phyloP scores from a whole-genome alignment of 345 rosid genomes.

The Salix brachista region DNA sequence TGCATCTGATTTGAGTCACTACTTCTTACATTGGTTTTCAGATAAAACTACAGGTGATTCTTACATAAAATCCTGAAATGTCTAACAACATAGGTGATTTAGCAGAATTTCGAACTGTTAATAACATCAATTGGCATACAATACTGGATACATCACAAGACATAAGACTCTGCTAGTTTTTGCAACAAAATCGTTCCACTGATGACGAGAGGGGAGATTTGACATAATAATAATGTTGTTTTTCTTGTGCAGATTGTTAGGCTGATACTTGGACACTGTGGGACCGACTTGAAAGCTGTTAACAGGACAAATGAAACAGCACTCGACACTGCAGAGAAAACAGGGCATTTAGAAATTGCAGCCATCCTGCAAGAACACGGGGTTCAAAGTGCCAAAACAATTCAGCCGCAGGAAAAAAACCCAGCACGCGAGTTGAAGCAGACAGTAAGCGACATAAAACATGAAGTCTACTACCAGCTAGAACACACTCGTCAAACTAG shows the following conservation, averaged over 20 bases:
- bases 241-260: slow-evolving; percentile 55
- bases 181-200: not conserved
- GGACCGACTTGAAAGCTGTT: slow-evolving; percentile 46
- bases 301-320: slow-evolving; percentile 76
- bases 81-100: not conserved
- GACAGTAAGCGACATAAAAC: slow-evolving; percentile 93
- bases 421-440: slow-evolving; percentile 82
- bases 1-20: not conserved
- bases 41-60: not conserved
- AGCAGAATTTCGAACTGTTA: not conserved
- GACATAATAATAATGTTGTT: not conserved
- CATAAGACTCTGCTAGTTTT: not conserved
- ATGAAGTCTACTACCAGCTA: slow-evolving; percentile 83
- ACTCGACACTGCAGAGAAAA: slow-evolving; percentile 83
- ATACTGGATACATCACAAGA: not conserved
- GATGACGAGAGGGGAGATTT: not conserved
- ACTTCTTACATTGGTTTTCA: not conserved
- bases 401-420: slow-evolving; percentile 45
- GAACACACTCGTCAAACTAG: slow-evolving; percentile 94
- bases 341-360: slow-evolving; percentile 45
- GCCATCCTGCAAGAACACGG: slow-evolving; percentile 56
- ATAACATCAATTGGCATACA: not conserved
- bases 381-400: slow-evolving; percentile 58
- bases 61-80: not conserved
- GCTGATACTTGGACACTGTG: slow-evolving; percentile 47